Evolutionary conservation across 169 alveolate genomes (phyloP).

Genomic region (Eimeria tenella): DNA sequence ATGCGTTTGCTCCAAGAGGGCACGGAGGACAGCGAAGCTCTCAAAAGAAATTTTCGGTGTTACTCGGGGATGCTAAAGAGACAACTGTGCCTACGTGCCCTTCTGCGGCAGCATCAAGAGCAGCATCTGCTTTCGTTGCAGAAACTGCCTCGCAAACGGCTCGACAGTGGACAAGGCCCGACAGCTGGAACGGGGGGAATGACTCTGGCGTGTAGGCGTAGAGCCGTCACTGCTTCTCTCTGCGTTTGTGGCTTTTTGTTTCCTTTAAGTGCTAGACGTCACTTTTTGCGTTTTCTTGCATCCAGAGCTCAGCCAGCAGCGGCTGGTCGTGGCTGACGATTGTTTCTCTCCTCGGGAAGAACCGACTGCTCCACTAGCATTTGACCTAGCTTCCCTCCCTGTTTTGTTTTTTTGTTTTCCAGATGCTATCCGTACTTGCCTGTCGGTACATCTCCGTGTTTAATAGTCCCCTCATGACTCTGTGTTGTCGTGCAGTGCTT

Average conservation of each 20-base stretch:
- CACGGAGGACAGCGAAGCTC: slow-evolving; percentile 40
- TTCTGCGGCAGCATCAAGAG: not conserved
- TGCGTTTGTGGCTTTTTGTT: not conserved
- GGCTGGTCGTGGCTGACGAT: not conserved
- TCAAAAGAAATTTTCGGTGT: slow-evolving; percentile 8
- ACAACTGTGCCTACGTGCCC: not conserved
- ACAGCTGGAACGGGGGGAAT: not conserved
- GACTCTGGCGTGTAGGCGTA: not conserved
- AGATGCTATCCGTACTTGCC: no score
- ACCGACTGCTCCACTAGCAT: no score
- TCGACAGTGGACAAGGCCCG: not conserved
- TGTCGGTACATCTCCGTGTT: no score
- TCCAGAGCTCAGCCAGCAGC: not conserved
- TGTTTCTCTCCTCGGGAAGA: no score
- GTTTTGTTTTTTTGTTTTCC: no score
- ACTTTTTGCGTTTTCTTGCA: not conserved
- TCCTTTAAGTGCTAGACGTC: not conserved
- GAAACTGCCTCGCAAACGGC: not conserved
- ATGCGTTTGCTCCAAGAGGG: slow-evolving; percentile 14
- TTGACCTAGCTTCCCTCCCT: no score
- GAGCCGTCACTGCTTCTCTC: no score
- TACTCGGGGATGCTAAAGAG: slow-evolving; percentile 8
- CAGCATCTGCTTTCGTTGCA: slow-evolving; percentile 28
- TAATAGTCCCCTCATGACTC: no score
- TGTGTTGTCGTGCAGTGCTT: no score